Evolutionary conservation across 1,139 yeast genomes (phyloP), one percentile per base, ranked within the genome.

Genomic region (Saccharomyces hybrid): DNA sequence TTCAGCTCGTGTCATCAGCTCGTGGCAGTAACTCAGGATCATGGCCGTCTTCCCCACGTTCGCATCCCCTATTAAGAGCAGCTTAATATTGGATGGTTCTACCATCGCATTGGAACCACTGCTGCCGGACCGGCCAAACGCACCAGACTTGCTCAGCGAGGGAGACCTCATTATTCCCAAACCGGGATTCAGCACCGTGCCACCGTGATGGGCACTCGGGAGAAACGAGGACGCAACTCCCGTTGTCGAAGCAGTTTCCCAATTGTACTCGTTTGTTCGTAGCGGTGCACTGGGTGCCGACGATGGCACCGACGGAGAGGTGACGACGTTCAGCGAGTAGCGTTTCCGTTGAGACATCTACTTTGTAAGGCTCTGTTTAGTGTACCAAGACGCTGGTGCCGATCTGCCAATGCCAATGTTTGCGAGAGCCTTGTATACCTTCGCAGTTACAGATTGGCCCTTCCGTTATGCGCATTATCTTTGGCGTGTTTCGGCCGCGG

Each of bases 1-100:
- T 50, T 65, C 69, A 3, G 61, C 58, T 47, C 58, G 57, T 1
- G 70, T 63, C 13, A 67, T 67, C 16, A 69, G 54, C 48, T 73
- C 75, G 52, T 73, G 70, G 57, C 74, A 73, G 55, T 73, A 75
- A 25, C 73, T 70, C n/a, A 74, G 57, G 5, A 75, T 70, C 58
- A 75, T 64, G 1, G 78, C 77, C 3, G 76, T 72, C 57, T 75
- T 75, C 1, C 78, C 78, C 3, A 75, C 77, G 11, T 75, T 74
- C 1, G 78, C 73, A 50, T 74, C 75, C 1, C 78, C 78, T 23
- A 75, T 66, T 7, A 75, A 62, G 16, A 74, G 57, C 8, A 72
- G 56, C 56, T 74, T 73, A 48, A 74, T 63, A 46, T 69, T 69
- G 2, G 75, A 65, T 1, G 64, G 56, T 30, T 58, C 58, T 11